phyloP scores from a whole-genome alignment of 805 yeast genomes.

The Kazachstania taianensis region DNA sequence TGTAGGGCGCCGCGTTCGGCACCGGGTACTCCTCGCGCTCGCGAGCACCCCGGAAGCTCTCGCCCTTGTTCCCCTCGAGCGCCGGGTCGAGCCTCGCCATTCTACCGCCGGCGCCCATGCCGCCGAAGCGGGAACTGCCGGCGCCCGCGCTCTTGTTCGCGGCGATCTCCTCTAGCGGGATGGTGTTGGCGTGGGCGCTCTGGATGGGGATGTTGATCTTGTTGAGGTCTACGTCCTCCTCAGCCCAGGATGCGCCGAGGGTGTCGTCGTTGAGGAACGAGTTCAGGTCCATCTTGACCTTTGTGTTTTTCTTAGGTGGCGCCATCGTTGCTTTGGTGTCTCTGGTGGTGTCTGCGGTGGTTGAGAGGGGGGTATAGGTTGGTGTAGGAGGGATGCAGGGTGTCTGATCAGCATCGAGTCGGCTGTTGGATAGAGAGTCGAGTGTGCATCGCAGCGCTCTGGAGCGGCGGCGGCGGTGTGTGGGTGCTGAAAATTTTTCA shows the following conservation, averaged over 20 bases:
- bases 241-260: constrained; percentile 75
- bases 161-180: constrained; percentile 23
- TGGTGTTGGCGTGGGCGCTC: constrained; percentile 20
- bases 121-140: constrained; percentile 7
- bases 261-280: constrained; percentile 73
- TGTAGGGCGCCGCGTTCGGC: constrained; percentile 86
- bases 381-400: too few relatives aligned
- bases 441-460: too few relatives aligned
- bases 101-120: constrained; percentile 15
- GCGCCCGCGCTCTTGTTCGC: constrained; percentile 11
- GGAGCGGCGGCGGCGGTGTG: too few relatives aligned
- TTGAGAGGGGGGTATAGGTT: too few relatives aligned
- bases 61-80: constrained; percentile 28
- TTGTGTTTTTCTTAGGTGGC: constrained; percentile 53
- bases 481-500: too few relatives aligned
- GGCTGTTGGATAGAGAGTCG: too few relatives aligned
- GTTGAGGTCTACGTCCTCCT: constrained; percentile 65
- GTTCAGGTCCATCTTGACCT: constrained; percentile 77
- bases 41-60: constrained; percentile 29
- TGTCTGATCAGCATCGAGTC: too few relatives aligned
- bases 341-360: background rate
- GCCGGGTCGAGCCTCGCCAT: constrained; percentile 32
- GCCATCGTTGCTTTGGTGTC: constrained; percentile 34
- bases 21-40: constrained; percentile 62
- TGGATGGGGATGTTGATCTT: constrained; percentile 46